Conservation (phyloP, 495 filamentous ascomycete genomes). For the Cladorrhinum samala region DNA sequence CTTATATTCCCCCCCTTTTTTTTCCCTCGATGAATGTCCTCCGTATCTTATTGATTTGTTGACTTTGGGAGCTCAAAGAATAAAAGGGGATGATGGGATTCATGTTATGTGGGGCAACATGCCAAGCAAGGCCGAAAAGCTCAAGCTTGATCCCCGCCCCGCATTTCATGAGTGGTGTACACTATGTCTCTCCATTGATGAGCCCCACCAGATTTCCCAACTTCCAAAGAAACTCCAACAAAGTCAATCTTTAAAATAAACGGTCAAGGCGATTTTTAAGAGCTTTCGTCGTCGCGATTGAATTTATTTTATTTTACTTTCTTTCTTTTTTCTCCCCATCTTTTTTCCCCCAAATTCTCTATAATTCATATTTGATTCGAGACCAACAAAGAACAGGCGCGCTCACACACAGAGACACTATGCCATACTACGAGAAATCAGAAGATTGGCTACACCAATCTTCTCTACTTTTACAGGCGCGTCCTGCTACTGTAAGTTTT, state of each 20-base stretch:
- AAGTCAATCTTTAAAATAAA: neutral
- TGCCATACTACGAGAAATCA: slow-evolving; percentile 49
- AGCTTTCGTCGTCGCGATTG: no score
- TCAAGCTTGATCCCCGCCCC: neutral
- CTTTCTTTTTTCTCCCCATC: neutral
- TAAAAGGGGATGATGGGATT: neutral
- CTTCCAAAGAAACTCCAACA: neutral
- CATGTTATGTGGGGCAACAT: no score
- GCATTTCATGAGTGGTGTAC: neutral
- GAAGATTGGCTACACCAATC: slow-evolving; percentile 51
- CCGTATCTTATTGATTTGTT: no score
- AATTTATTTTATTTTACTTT: neutral
- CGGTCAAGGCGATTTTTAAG: no score
- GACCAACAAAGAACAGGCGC: neutral
- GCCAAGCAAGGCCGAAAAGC: neutral
- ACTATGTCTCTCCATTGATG: neutral
- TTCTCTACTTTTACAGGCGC: slow-evolving; percentile 42
- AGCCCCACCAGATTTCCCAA: neutral
- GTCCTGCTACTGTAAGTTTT: slow-evolving; percentile 42
- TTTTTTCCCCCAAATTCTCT: neutral
- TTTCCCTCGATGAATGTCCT: no score
- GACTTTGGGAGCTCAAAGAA: no score
- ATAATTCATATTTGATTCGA: slow-evolving; percentile 7
- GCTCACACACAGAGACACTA: no score
- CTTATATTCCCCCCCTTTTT: no score